Conservation (phyloP, 1,284 basidiomycete genomes). For the Trichosporon coremiiforme region DNA sequence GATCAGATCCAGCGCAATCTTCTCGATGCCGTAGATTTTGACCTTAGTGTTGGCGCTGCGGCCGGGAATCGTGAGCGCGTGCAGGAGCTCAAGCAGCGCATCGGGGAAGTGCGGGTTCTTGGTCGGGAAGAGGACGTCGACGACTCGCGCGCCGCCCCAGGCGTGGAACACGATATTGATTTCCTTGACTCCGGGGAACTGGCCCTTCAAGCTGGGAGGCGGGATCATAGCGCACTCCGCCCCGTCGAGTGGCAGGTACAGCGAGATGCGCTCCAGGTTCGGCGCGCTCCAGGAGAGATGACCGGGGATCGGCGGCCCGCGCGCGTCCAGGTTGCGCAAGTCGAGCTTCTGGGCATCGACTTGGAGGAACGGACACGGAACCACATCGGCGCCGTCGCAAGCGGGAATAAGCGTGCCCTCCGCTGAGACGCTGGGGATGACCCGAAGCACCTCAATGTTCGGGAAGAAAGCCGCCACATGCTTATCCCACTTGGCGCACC, state of each 20-base stretch:
- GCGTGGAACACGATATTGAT: background rate
- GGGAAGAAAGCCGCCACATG: background rate
- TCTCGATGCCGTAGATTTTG: background rate
- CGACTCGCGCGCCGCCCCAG: background rate
- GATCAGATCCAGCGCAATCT: background rate
- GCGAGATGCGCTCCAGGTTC: background rate
- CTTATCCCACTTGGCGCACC: background rate
- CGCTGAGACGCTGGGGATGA: background rate
- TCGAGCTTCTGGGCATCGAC: slow-evolving; percentile 8
- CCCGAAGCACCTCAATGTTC: slow-evolving; percentile 5
- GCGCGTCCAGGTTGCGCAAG: slow-evolving; percentile 17
- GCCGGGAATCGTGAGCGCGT: background rate
- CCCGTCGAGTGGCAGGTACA: background rate
- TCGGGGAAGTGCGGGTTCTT: background rate
- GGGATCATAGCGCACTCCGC: background rate
- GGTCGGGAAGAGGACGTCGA: slow-evolving; percentile 4
- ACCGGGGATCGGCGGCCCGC: background rate
- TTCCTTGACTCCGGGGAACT: background rate
- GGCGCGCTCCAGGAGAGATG: background rate
- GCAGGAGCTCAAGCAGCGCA: background rate
- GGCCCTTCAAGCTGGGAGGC: background rate
- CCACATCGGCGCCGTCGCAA: slow-evolving; percentile 3
- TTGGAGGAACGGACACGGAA: background rate
- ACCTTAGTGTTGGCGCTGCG: background rate
- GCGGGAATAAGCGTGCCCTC: background rate